A percentile compares a stretch with the other conserved stretches of the same genome.
Evolutionary conservation across 352 stramenopile genomes (phyloP).

Genomic region (Peronospora belbahrii): DNA sequence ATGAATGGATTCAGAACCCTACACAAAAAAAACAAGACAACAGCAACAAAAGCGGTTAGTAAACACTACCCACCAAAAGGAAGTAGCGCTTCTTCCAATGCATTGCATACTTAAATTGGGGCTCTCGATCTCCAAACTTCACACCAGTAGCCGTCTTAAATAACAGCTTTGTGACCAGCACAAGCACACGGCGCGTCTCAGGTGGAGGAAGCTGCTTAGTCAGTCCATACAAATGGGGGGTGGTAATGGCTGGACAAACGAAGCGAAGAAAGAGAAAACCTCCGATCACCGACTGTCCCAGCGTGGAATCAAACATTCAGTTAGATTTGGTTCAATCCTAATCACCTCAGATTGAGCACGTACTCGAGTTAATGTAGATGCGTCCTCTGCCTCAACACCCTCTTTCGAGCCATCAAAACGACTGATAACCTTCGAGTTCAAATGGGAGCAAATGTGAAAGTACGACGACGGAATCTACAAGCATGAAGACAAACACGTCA

Average conservation of each 20-base stretch:
- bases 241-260: conserved; percentile 84
- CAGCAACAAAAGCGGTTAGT: background rate
- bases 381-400: conserved; percentile 47
- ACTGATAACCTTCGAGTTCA: conserved; percentile 63
- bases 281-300: conserved; percentile 67
- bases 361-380: conserved; percentile 47
- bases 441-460: conserved; percentile 69
- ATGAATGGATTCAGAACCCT: conserved; percentile 86
- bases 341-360: conserved; percentile 1
- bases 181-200: conserved; percentile 73
- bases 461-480: conserved; percentile 59
- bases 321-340: background rate
- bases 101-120: conserved; percentile 62
- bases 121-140: conserved; percentile 77
- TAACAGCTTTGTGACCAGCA: conserved; percentile 82
- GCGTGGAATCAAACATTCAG: background rate
- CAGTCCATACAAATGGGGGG: conserved; percentile 76
- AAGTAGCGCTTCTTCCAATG: background rate
- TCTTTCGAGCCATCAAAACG: conserved; percentile 60
- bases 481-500: background rate
- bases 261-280: conserved; percentile 86
- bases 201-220: conserved; percentile 58
- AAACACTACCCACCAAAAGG: background rate
- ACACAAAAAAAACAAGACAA: background rate
- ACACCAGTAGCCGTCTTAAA: conserved; percentile 86